phyloP scores from a whole-genome alignment of 768 basidiomycete species.

The Pleurotus platypus region DNA sequence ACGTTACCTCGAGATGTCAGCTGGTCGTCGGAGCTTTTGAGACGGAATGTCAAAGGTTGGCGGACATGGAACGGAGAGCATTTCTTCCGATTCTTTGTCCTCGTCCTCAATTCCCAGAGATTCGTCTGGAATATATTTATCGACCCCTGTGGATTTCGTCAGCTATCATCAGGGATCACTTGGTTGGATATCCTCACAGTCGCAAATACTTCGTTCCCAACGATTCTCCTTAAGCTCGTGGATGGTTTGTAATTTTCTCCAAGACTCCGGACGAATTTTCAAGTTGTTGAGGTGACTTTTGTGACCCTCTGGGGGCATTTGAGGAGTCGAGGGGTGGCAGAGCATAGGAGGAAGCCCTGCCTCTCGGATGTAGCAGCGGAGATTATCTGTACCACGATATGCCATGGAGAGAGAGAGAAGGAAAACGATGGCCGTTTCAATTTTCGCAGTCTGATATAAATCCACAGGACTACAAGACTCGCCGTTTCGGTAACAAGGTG shows the following conservation, averaged over 20 bases:
- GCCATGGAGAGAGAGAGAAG: constrained; percentile 14
- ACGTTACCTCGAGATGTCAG: constrained; percentile 39
- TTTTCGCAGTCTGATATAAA: neutral
- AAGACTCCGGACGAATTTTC: constrained; percentile 40
- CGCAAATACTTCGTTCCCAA: constrained; percentile 27
- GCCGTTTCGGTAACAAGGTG: constrained; percentile 2
- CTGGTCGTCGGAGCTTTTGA: constrained; percentile 31
- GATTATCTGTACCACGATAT: constrained; percentile 35
- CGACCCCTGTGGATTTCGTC: constrained; percentile 32
- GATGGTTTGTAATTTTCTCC: constrained; percentile 51
- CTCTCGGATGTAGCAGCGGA: constrained; percentile 44
- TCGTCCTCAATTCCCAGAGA: constrained; percentile 32
- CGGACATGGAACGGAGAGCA: constrained; percentile 40
- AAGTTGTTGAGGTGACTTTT: constrained; percentile 45
- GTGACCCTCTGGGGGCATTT: constrained; percentile 34
- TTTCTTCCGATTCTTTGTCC: constrained; percentile 35
- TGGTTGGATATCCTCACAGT: constrained; percentile 30
- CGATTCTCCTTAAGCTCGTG: constrained; percentile 24
- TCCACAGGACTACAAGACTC: neutral
- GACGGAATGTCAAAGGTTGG: constrained; percentile 30
- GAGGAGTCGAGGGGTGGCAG: constrained; percentile 22
- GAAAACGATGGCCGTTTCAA: neutral
- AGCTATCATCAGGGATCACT: constrained; percentile 8
- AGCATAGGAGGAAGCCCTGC: constrained; percentile 42
- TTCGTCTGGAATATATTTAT: constrained; percentile 28